Evolutionary conservation across 768 basidiomycete genomes (phyloP), one percentile per base, ranked within the genome.

Genomic region (Wakefieldia striispora): DNA sequence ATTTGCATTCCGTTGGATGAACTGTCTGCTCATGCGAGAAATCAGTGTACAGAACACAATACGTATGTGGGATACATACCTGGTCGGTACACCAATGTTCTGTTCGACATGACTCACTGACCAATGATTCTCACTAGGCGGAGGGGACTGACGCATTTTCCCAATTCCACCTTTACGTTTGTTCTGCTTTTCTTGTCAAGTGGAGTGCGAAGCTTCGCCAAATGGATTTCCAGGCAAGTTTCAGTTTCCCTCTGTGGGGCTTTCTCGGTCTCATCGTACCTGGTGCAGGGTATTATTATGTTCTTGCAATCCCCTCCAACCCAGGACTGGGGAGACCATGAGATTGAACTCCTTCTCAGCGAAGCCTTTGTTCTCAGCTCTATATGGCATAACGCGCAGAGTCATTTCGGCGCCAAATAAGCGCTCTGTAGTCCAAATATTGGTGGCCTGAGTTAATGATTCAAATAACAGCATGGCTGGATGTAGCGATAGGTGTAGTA

Each of bases 1-100:
- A 66, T 99, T 99, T 61, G 95, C 97, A 34, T 99, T 99, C 72
- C 81, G 97, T 44, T 99, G 97, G 97, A 97, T 99, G 94, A 98
- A 99, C 63, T 97, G 97, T 65, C 71, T 99, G 43, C 77, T 98
- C 51, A 97, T 99, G 95, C 80, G 97, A 49, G 97, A 98, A 73
- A 90, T 99, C 57, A 95, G 88, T 58, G 93, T 99, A 42, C 83
- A 86, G 60, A 95, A 97, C 67, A 98, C 95, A 16, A 91, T 97
- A 43, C 81, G 97, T 47, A 98, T 98, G 95, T 99, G 97, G 97
- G 97, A 99, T 67, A 98, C 97, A 12, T 99, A 99, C 69, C 72
- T 99, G 62, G 97, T 98, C 52, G 49, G 91, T 70, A 4, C 29
- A 14, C 3, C 20, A 9, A 23, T 41, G 29, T 36, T 6, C 27